Evolutionary conservation across 2,329 filamentous ascomycete species (phyloP).

Genomic region (Amylocarpus encephaloides): DNA sequence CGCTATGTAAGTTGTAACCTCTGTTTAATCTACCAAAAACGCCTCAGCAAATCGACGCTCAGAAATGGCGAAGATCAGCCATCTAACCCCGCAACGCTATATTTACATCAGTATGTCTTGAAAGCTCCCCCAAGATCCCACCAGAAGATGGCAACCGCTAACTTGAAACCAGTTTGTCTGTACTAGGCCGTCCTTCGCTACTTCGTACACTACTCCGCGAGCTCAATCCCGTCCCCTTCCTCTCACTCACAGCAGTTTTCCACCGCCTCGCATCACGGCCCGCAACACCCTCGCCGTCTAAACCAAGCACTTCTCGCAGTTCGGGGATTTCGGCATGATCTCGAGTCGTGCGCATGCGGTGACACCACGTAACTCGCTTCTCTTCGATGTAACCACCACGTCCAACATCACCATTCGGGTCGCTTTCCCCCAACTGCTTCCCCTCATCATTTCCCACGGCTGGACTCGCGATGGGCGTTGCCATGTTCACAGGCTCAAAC

Average conservation of each 20-base stretch:
- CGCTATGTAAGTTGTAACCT: too few relatives aligned
- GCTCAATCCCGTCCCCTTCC: constrained; percentile 36
- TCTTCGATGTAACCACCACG: constrained; percentile 35
- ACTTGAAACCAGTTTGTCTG: too few relatives aligned
- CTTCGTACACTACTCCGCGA: not conserved
- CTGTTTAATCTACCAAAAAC: too few relatives aligned
- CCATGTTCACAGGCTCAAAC: constrained; percentile 29
- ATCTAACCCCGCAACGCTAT: too few relatives aligned
- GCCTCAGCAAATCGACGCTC: too few relatives aligned
- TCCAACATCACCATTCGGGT: constrained; percentile 13
- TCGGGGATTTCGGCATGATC: constrained; percentile 70
- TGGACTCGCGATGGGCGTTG: constrained; percentile 18
- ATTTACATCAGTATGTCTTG: too few relatives aligned
- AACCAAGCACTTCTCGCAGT: constrained; percentile 55
- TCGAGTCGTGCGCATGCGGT: constrained; percentile 72
- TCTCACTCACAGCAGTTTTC: constrained; percentile 39
- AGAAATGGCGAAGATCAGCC: too few relatives aligned
- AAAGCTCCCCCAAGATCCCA: too few relatives aligned
- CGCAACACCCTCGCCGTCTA: constrained; percentile 39
- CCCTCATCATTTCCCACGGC: constrained; percentile 3
- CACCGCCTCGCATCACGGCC: constrained; percentile 40
- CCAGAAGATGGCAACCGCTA: too few relatives aligned
- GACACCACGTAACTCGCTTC: constrained; percentile 69
- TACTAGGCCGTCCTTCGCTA: too few relatives aligned
- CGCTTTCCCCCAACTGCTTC: constrained; percentile 11